Evolutionary conservation across 345 rosid species (phyloP).

Genomic region (Toxicodendron radicans): DNA sequence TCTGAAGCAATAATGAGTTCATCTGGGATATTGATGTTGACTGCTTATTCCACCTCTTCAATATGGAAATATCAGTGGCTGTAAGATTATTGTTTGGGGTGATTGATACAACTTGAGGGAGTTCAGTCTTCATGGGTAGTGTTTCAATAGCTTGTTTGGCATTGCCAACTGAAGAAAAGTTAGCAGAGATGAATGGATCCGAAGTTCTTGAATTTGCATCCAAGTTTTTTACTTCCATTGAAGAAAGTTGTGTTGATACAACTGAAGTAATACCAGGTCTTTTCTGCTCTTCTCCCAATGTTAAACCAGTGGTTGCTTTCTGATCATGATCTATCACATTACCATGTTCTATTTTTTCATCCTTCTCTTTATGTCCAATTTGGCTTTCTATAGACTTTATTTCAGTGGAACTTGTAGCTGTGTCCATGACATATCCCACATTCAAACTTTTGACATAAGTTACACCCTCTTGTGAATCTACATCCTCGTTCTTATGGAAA

Average conservation of each 20-base stretch:
- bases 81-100: constrained; percentile 16
- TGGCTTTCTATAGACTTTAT: constrained; percentile 14
- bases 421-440: constrained; percentile 14
- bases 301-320: constrained; percentile 8
- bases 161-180: constrained; percentile 20
- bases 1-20: constrained; percentile 49
- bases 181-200: constrained; percentile 19
- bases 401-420: constrained; percentile 16
- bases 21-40: constrained; percentile 54
- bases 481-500: constrained; percentile 6
- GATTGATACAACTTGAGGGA: constrained; percentile 23
- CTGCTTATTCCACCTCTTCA: constrained; percentile 32
- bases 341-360: neutral
- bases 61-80: constrained; percentile 13
- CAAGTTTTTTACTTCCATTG: constrained; percentile 16
- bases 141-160: neutral
- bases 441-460: constrained; percentile 17
- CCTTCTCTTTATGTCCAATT: constrained; percentile 15
- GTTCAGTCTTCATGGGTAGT: constrained; percentile 17
- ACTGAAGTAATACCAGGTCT: constrained; percentile 10
- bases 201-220: constrained; percentile 21
- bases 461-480: constrained; percentile 8
- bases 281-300: constrained; percentile 10
- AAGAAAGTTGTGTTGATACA: constrained; percentile 21
- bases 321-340: constrained; percentile 2